These are phyloP conservation scores for Hypericum perforatum DNA, from an alignment of 345 rosid genomes.

Conservation along the genomic window DNA sequence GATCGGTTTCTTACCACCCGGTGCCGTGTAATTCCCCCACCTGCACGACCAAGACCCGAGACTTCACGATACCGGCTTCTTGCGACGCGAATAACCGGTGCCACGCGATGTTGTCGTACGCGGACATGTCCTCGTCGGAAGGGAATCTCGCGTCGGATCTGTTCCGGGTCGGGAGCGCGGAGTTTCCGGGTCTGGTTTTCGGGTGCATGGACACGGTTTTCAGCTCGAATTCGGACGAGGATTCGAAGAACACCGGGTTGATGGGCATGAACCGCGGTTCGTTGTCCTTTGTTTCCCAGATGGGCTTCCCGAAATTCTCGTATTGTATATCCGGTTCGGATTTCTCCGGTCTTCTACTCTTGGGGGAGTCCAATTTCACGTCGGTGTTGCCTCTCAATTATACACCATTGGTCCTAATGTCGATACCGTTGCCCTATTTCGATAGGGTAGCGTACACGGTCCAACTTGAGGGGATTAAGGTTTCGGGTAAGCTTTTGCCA, in stretches of 20 bases:
- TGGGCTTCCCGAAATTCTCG: slow-evolving; percentile 75
- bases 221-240: slow-evolving; percentile 63
- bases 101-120: slow-evolving; percentile 72
- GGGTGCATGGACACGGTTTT: slow-evolving; percentile 83
- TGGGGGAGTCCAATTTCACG: slow-evolving; percentile 69
- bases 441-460: slow-evolving; percentile 89
- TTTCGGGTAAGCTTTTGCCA: slow-evolving; percentile 39
- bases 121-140: slow-evolving; percentile 77
- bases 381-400: slow-evolving; percentile 50
- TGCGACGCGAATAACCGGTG: slow-evolving; percentile 67
- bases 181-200: slow-evolving; percentile 39
- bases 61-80: slow-evolving; percentile 71
- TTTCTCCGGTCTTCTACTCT: slow-evolving; percentile 60
- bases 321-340: slow-evolving; percentile 77
- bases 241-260: slow-evolving; percentile 55
- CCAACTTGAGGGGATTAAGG: slow-evolving; percentile 78
- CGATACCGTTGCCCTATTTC: slow-evolving; percentile 65
- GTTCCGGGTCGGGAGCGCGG: slow-evolving; percentile 47
- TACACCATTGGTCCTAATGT: slow-evolving; percentile 61
- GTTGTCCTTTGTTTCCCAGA: slow-evolving; percentile 66
- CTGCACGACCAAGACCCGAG: slow-evolving; percentile 55
- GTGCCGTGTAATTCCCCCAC: slow-evolving; percentile 61
- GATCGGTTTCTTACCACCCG: slow-evolving; percentile 51
- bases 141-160: slow-evolving; percentile 71
- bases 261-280: slow-evolving; percentile 94